Evolutionary conservation across 306 rosid genomes (phyloP), one percentile per base, ranked within the genome.

Genomic region (Amphicarpaea edgeworthii): DNA sequence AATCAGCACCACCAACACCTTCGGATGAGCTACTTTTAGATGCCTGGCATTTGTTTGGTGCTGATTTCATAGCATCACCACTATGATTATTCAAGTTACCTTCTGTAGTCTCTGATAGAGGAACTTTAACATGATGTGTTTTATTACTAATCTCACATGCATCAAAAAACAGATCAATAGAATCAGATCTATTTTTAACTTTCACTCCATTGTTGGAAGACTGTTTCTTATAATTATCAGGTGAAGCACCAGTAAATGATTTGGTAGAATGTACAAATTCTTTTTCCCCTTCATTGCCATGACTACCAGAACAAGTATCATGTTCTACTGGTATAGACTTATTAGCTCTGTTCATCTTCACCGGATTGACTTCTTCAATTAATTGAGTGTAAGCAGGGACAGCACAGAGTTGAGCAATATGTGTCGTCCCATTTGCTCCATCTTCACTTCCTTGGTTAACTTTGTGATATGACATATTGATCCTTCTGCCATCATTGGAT

Each of bases 381-480:
- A 88, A 45, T 77, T 81, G 60, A 0, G 96, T 85, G 76, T 87
- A 90, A 37, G 87, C 95, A 62, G 90, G 93, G 77, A 86, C 86
- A 63, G 92, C 91, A 61, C 74, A 87, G 55, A 90, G 84, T 60
- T 86, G 83, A 69, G 93, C 89, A 43, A 92, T 79, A 61, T 83
- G 88, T 8, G 87, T 87, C 12, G 85, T 82, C 46, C 85, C 90
- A 23, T 78, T 73, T 5, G 86, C 34, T 59, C 89, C 83, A 72
- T 72, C 78, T 58, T 82, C 87, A 76, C 70, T 85, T 82, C 93
- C 93, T 63, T 47, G 88, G 85, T 83, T 90, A 74, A 83, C 73
- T 82, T 86, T 89, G 83, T 88, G 77, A 81, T 85, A 90, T n/a
- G 97, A 86, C 88, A 87, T 79, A 68, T 69, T 92, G 81, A 87